Conservation (phyloP, 2,329 filamentous ascomycete genomes). For the Diatrype stigma region DNA sequence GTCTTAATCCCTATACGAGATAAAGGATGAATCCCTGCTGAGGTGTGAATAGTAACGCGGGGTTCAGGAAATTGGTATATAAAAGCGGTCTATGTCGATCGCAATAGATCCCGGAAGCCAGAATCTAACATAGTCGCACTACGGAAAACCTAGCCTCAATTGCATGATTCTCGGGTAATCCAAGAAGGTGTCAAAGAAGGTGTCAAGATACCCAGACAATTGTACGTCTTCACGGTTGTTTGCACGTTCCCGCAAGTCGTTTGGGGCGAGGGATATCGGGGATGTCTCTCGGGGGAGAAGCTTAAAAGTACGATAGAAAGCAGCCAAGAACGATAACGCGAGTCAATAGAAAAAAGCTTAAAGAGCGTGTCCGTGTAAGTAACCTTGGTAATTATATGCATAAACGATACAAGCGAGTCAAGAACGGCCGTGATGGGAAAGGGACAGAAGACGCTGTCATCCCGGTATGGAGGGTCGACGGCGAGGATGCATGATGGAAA, state of each 20-base stretch:
- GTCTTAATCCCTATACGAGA: background rate
- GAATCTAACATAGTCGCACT: constrained; percentile 2
- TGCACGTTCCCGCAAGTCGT: background rate
- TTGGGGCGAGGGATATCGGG: background rate
- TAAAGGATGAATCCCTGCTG: constrained; percentile 8
- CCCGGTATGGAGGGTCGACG: background rate
- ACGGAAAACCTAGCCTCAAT: constrained; percentile 4
- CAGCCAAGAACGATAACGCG: background rate
- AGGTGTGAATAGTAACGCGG: constrained; percentile 15
- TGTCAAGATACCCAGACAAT: background rate
- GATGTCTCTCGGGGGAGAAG: background rate
- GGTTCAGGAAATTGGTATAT: constrained; percentile 13
- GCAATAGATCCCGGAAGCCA: constrained; percentile 13
- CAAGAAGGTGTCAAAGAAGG: background rate
- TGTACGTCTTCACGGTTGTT: too few species aligned
- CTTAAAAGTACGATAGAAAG: background rate
- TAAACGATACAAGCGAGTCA: background rate
- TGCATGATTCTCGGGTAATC: background rate
- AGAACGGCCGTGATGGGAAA: background rate
- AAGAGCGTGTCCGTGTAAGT: too few species aligned
- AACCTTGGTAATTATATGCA: too few species aligned
- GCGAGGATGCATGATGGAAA: background rate
- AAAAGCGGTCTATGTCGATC: constrained; percentile 20
- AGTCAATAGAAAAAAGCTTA: background rate
- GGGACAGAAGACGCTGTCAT: background rate